Percentiles rank a stretch among this genome's conserved stretches.
Conservation (phyloP, 2,329 filamentous ascomycete species). For the Neurospora sp. region DNA sequence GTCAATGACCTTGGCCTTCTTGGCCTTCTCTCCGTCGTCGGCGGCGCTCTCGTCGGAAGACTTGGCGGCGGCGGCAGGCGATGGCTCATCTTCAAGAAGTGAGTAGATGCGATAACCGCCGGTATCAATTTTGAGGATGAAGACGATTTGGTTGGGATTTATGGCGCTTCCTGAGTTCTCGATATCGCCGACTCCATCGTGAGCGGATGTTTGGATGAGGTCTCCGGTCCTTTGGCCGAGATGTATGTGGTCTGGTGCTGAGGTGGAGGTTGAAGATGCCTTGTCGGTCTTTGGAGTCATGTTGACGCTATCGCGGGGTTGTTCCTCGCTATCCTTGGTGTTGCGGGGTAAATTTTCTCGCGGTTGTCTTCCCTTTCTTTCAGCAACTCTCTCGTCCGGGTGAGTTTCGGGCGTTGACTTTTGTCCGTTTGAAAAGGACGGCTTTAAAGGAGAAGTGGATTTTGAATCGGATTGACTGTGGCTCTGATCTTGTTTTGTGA, state of each 20-base stretch:
- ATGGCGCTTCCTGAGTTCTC: neutral
- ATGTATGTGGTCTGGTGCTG: neutral
- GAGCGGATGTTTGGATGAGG: constrained; percentile 3
- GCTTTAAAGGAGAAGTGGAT: neutral
- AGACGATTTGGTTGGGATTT: constrained; percentile 16
- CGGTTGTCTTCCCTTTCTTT: neutral
- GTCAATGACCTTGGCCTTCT: neutral
- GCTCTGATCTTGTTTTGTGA: neutral
- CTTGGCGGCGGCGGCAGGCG: neutral
- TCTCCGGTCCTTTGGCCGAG: constrained; percentile 7
- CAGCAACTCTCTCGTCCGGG: neutral
- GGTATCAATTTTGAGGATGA: constrained; percentile 8
- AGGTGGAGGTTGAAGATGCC: neutral
- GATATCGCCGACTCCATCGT: neutral
- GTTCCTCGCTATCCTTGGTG: neutral
- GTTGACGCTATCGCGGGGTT: neutral
- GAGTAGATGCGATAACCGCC: constrained; percentile 14
- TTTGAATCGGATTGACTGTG: neutral
- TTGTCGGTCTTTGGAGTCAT: neutral
- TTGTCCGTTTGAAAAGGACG: neutral
- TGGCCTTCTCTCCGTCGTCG: neutral
- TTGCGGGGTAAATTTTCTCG: neutral
- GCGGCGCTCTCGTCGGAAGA: neutral
- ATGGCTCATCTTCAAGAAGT: constrained; percentile 7
- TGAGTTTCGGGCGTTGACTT: neutral